Evolutionary conservation across 306 rosid species (phyloP).

Genomic region (Calophaca sinica): DNA sequence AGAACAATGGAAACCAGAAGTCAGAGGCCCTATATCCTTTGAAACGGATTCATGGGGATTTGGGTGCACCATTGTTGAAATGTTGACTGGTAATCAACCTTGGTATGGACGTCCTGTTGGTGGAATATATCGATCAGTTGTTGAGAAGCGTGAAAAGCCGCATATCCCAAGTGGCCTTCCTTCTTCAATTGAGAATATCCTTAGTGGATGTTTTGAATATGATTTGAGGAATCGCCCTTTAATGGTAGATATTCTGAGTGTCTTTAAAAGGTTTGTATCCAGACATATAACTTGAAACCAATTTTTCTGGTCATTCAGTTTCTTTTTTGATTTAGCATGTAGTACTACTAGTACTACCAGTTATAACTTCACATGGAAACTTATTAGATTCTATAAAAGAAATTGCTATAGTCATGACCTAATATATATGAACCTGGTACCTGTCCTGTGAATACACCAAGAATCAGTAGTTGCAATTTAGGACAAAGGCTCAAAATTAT

Average conservation of each 20-base stretch:
- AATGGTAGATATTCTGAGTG: constrained; percentile 67
- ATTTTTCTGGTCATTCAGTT: constrained; percentile 28
- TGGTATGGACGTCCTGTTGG: constrained; percentile 79
- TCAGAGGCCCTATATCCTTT: constrained; percentile 84
- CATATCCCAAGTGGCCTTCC: constrained; percentile 85
- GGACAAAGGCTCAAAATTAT: background rate
- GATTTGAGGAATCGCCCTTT: constrained; percentile 90
- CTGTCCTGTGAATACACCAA: background rate
- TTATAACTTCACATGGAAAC: background rate
- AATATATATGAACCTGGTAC: background rate
- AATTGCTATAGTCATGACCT: background rate
- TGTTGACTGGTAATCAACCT: constrained; percentile 88
- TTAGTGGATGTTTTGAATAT: constrained; percentile 88
- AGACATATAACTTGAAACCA: constrained; percentile 13
- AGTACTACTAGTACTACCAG: background rate
- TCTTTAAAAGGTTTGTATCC: constrained; percentile 71
- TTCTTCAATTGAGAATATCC: constrained; percentile 72
- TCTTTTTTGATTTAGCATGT: constrained; percentile 11
- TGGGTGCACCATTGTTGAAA: constrained; percentile 87
- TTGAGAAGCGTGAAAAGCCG: constrained; percentile 80
- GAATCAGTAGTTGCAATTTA: background rate
- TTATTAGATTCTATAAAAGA: background rate
- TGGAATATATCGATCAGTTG: constrained; percentile 67
- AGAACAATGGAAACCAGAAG: constrained; percentile 93
- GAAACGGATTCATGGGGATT: constrained; percentile 97